Percentiles rank a stretch among this genome's conserved stretches.
phyloP scores from a whole-genome alignment of 2,329 filamentous ascomycete species.

The Neoascochyta sp. region DNA sequence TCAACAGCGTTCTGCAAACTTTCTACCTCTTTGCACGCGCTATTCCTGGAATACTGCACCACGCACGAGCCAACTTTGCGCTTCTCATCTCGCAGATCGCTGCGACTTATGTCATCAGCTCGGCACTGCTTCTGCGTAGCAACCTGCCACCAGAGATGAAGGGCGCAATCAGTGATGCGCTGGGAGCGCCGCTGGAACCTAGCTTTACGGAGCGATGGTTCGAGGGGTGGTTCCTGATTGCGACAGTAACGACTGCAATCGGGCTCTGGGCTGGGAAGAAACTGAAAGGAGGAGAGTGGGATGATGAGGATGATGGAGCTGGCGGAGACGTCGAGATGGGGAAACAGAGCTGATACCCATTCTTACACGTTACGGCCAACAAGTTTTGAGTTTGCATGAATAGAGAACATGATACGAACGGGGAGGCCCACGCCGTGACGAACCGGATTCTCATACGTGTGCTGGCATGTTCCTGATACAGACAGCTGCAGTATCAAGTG shows the following conservation, averaged over 20 bases:
- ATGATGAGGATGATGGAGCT: constrained; percentile 35
- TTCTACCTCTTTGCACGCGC: constrained; percentile 76
- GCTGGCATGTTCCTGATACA: no score
- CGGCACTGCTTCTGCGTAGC: constrained; percentile 70
- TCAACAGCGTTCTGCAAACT: constrained; percentile 80
- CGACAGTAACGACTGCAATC: constrained; percentile 61
- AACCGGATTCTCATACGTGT: no score
- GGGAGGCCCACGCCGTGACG: no score
- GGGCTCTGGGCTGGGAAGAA: constrained; percentile 70
- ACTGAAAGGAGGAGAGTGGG: constrained; percentile 47
- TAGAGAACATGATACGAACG: no score
- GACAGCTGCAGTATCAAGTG: no score
- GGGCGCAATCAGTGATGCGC: constrained; percentile 70
- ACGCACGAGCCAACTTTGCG: constrained; percentile 73
- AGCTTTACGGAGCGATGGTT: constrained; percentile 79
- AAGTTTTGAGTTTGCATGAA: no score
- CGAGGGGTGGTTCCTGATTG: constrained; percentile 76
- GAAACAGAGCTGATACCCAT: constrained; percentile 63
- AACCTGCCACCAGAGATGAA: constrained; percentile 76
- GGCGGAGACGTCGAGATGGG: constrained; percentile 65
- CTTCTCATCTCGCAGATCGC: constrained; percentile 76
- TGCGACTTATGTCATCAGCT: constrained; percentile 81
- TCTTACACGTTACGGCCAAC: no score
- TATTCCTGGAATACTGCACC: constrained; percentile 66
- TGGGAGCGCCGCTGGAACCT: constrained; percentile 71